A percentile compares a stretch with the other conserved stretches of the same genome.
Conservation (phyloP, 2,329 filamentous ascomycete species). For the Escovopsis sp. region DNA sequence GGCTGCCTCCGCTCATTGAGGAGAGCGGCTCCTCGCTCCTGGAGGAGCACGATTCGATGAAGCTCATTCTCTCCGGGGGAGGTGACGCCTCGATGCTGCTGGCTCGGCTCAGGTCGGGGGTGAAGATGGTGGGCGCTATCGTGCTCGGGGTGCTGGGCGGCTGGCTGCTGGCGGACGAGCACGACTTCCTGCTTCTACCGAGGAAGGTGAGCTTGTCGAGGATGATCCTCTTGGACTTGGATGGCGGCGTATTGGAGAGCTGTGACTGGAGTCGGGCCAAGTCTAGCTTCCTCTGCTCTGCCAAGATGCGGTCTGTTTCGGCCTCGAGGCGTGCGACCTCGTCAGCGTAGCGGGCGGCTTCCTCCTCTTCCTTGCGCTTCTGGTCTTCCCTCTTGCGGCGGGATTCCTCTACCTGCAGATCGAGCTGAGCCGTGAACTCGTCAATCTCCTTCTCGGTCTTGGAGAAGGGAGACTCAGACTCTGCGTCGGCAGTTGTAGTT, state of each 20-base stretch:
- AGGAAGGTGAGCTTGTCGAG: slow-evolving; percentile 35
- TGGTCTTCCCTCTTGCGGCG: slow-evolving; percentile 2
- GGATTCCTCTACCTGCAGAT: slow-evolving; percentile 5
- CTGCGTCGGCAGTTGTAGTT: neutral
- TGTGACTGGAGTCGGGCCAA: slow-evolving; percentile 30
- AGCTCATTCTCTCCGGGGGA: slow-evolving; percentile 19
- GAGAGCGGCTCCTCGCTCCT: slow-evolving; percentile 63
- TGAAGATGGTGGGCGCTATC: slow-evolving; percentile 20
- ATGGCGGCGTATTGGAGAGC: slow-evolving; percentile 20
- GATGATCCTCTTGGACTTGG: slow-evolving; percentile 22
- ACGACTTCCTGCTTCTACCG: slow-evolving; percentile 26
- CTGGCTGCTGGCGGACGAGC: slow-evolving; percentile 17
- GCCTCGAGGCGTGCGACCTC: slow-evolving; percentile 30
- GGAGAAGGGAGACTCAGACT: slow-evolving; percentile 1
- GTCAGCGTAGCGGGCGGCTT: slow-evolving; percentile 18
- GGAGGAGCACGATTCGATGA: slow-evolving; percentile 28
- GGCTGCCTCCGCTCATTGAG: slow-evolving; percentile 64
- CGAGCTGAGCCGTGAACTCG: slow-evolving; percentile 4
- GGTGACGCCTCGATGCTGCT: slow-evolving; percentile 20
- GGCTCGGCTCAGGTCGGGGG: slow-evolving; percentile 18
- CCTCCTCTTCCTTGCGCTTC: slow-evolving; percentile 3
- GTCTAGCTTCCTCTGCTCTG: slow-evolving; percentile 35
- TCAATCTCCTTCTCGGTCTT: slow-evolving; percentile 6
- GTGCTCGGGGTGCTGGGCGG: slow-evolving; percentile 18
- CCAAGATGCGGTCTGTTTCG: slow-evolving; percentile 33